Evolutionary conservation across 2,329 filamentous ascomycete genomes (phyloP).

Genomic region (Arthrobotrys megalospora): DNA sequence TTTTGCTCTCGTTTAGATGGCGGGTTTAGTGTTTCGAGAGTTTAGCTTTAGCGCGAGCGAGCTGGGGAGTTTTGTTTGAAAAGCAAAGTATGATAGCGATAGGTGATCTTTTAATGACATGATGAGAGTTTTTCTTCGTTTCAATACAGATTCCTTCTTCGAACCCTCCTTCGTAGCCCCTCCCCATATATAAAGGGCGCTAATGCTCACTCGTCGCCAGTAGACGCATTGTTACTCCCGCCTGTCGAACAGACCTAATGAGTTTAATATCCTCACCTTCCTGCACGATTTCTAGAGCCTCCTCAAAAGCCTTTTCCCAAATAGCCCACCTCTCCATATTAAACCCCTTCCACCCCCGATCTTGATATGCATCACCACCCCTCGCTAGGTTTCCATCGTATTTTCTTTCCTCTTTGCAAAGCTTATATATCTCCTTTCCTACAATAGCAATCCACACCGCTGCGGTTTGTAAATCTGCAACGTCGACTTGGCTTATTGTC

Average conservation of each 20-base stretch:
- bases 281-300: not conserved
- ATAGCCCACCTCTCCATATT: conserved; percentile 21
- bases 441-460: conserved; percentile 29
- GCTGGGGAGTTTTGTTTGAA: not conserved
- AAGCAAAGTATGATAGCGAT: conserved; percentile 1
- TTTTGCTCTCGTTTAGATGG: conserved; percentile 26
- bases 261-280: conserved; percentile 1
- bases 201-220: not conserved
- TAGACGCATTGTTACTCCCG: conserved; percentile 4
- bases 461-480: conserved; percentile 14
- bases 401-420: not conserved
- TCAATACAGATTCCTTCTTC: not conserved
- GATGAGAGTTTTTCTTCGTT: conserved; percentile 5
- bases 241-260: not conserved
- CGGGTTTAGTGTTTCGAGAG: conserved; percentile 68
- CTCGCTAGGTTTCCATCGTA: conserved; percentile 35
- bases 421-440: not conserved
- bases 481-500: not conserved
- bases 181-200: no score
- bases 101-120: conserved; percentile 20
- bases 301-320: conserved; percentile 12
- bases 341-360: conserved; percentile 31
- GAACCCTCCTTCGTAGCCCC: no score
- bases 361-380: not conserved
- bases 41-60: conserved; percentile 3